These are phyloP conservation scores for Mucor plumbeus DNA, from an alignment of 371 early-diverging fungal genomes.

Conservation along the genomic window DNA sequence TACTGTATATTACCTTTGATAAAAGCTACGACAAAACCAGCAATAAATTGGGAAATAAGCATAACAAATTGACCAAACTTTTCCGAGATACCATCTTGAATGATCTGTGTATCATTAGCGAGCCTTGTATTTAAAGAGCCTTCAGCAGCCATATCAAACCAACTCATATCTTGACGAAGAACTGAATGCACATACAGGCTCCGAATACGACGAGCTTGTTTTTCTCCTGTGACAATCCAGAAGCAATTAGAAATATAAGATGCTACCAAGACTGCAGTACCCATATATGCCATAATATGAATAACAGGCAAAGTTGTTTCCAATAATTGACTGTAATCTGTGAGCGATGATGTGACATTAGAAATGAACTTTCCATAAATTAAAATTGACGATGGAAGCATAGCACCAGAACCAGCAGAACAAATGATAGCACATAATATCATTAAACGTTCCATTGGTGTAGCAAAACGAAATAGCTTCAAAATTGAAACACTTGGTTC, in stretches of 20 bases:
- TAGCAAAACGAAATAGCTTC: constrained; percentile 44
- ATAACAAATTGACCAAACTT: constrained; percentile 79
- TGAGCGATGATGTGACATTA: constrained; percentile 9
- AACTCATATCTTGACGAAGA: constrained; percentile 84
- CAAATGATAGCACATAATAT: constrained; percentile 29
- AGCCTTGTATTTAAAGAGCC: constrained; percentile 75
- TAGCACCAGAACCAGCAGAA: constrained; percentile 37
- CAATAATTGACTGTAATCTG: constrained; percentile 8
- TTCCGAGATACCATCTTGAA: constrained; percentile 86
- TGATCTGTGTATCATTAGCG: constrained; percentile 71
- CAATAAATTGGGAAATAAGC: constrained; percentile 40
- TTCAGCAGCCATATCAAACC: constrained; percentile 75
- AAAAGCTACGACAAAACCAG: constrained; percentile 57
- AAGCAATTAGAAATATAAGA: constrained; percentile 39
- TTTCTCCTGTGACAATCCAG: constrained; percentile 43
- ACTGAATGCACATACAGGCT: constrained; percentile 68
- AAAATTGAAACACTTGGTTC: constrained; percentile 31
- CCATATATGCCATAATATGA: constrained; percentile 39
- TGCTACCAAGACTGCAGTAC: constrained; percentile 32
- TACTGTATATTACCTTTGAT: constrained; percentile 36
- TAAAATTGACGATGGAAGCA: constrained; percentile 42
- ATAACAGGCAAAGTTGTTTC: constrained; percentile 29
- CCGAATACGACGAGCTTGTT: constrained; percentile 40
- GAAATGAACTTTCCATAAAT: constrained; percentile 39
- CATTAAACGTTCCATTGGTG: constrained; percentile 26